Conservation (phyloP, 768 basidiomycete species). For the Pisolithus orientalis region DNA sequence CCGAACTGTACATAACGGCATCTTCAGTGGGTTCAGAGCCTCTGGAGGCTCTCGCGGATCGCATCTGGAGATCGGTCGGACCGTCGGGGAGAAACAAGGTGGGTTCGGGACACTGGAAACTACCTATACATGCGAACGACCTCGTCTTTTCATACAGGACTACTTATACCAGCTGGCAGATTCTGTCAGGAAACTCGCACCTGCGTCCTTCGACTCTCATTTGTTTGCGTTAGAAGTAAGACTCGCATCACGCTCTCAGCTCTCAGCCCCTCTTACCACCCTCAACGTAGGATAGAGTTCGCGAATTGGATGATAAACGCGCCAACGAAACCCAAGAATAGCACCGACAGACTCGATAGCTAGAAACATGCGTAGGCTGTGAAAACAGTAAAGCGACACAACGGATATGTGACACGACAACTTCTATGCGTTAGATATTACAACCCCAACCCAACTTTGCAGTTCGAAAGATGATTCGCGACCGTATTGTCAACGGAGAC, state of each 20-base stretch:
- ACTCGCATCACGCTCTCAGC: background rate
- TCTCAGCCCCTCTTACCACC: background rate
- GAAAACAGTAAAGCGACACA: background rate
- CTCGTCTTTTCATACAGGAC: conserved; percentile 38
- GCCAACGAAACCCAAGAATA: no score
- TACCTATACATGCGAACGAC: background rate
- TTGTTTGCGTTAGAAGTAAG: conserved; percentile 70
- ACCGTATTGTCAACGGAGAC: background rate
- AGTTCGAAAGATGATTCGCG: background rate
- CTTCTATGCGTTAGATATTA: no score
- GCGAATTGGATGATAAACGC: no score
- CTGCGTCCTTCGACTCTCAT: conserved; percentile 70
- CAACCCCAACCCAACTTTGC: no score
- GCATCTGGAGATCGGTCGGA: conserved; percentile 71
- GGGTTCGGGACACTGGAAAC: background rate
- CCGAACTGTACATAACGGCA: background rate
- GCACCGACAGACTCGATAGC: no score
- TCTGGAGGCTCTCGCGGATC: conserved; percentile 55
- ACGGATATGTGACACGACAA: background rate
- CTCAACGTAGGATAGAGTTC: conserved; percentile 1
- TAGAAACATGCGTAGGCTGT: background rate
- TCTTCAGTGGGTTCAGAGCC: conserved; percentile 75
- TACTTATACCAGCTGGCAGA: conserved; percentile 71
- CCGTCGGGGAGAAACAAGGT: conserved; percentile 93
- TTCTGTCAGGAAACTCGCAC: conserved; percentile 68